phyloP scores from a whole-genome alignment of 495 filamentous ascomycete genomes.

The Amorphotheca resinae region DNA sequence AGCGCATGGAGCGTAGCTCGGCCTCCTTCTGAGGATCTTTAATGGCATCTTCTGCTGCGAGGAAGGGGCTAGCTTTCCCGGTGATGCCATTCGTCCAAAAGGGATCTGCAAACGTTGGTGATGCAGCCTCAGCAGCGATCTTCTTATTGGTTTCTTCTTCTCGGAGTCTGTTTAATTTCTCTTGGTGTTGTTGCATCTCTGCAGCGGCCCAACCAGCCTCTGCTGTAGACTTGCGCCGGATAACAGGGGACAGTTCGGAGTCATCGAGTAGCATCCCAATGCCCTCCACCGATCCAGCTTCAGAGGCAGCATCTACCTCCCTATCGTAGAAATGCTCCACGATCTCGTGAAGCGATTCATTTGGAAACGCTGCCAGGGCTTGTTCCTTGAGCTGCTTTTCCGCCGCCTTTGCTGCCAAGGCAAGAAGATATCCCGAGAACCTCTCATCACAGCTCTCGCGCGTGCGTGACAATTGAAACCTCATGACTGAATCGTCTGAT shows the following conservation, averaged over 20 bases:
- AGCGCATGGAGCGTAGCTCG: constrained; percentile 34
- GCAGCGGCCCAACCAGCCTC: constrained; percentile 34
- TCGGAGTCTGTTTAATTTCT: constrained; percentile 21
- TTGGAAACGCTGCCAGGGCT: constrained; percentile 57
- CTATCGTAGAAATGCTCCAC: constrained; percentile 43
- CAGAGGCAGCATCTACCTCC: constrained; percentile 34
- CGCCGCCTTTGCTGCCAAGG: constrained; percentile 61
- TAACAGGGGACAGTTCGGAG: constrained; percentile 29
- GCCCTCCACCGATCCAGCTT: constrained; percentile 15
- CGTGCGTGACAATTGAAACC: constrained; percentile 37
- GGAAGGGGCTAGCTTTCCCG: constrained; percentile 17
- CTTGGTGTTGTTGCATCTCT: constrained; percentile 32
- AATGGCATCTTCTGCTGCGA: constrained; percentile 32
- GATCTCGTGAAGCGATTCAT: constrained; percentile 47
- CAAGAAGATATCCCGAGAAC: constrained; percentile 61
- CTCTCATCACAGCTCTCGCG: constrained; percentile 55
- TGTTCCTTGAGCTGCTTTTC: constrained; percentile 61
- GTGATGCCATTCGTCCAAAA: constrained; percentile 25
- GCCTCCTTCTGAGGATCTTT: constrained; percentile 25
- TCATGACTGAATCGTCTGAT: constrained; percentile 34
- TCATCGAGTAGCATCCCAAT: constrained; percentile 23
- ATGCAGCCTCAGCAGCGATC: constrained; percentile 20
- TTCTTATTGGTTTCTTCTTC: constrained; percentile 23
- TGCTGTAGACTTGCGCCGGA: constrained; percentile 29
- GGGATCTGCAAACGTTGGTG: constrained; percentile 26